Conservation (phyloP, 2,329 filamentous ascomycete species). For the Colletotrichum sp. region DNA sequence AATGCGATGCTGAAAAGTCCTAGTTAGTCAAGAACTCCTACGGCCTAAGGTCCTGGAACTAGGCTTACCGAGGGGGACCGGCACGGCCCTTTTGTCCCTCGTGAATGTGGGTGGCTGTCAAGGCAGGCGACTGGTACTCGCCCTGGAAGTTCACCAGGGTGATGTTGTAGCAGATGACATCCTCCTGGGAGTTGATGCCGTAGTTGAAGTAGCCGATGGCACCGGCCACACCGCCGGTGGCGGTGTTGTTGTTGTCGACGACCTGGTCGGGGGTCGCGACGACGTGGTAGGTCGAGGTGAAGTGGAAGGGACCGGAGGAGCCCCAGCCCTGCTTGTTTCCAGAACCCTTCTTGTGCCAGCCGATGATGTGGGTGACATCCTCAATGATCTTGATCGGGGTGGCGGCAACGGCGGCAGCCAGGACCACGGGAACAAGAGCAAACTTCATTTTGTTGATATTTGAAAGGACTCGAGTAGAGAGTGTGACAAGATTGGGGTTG, state of each 20-base stretch:
- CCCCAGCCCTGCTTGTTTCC: conserved; percentile 5
- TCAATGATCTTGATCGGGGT: not conserved
- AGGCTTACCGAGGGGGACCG: conserved; percentile 51
- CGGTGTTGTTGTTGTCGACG: conserved; percentile 42
- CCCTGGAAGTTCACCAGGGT: conserved; percentile 53
- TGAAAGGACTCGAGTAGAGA: too few species aligned
- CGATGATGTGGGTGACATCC: conserved; percentile 1
- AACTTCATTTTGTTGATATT: conserved; percentile 3
- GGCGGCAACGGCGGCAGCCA: conserved; percentile 2
- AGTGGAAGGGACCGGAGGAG: conserved; percentile 33
- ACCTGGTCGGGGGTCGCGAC: conserved; percentile 55
- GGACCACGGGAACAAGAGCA: not conserved
- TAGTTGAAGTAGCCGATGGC: conserved; percentile 55
- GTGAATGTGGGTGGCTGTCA: conserved; percentile 61
- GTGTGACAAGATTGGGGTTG: accelerated
- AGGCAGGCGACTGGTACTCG: conserved; percentile 53
- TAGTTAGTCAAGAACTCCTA: not conserved
- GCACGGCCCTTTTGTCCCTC: conserved; percentile 45
- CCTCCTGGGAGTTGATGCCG: conserved; percentile 53
- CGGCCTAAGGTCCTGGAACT: too few species aligned
- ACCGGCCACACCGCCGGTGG: conserved; percentile 45
- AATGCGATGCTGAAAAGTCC: conserved; percentile 43
- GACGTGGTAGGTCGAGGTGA: conserved; percentile 54
- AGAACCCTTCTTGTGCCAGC: conserved; percentile 23
- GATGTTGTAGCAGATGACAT: conserved; percentile 55